phyloP scores from a whole-genome alignment of 2,329 filamentous ascomycete genomes.

The Penicillium sp. region DNA sequence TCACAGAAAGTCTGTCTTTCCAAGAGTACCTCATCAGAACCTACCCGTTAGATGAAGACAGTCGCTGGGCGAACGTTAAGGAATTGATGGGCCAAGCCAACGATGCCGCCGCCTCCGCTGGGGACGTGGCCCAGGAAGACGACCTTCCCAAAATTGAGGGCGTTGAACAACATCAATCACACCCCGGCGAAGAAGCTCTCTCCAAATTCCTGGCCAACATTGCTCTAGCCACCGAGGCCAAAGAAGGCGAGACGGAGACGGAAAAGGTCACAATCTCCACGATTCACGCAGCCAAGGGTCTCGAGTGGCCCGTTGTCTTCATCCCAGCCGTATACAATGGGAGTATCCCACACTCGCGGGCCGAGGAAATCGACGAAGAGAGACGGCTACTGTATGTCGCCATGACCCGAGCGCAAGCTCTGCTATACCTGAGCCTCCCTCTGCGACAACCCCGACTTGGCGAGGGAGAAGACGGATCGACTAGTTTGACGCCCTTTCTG shows the following conservation, averaged over 20 bases:
- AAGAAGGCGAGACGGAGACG: slow-evolving; percentile 49
- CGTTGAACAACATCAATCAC: slow-evolving; percentile 56
- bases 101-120: slow-evolving; percentile 57
- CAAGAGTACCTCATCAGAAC: slow-evolving; percentile 67
- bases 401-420: slow-evolving; percentile 85
- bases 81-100: slow-evolving; percentile 77
- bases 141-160: slow-evolving; percentile 64
- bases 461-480: slow-evolving; percentile 50
- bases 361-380: slow-evolving; percentile 84
- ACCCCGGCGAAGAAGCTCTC: slow-evolving; percentile 58
- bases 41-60: slow-evolving; percentile 69
- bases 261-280: slow-evolving; percentile 82
- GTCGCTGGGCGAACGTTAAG: slow-evolving; percentile 81
- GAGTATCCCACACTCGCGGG: slow-evolving; percentile 80
- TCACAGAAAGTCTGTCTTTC: slow-evolving; percentile 64
- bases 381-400: slow-evolving; percentile 86
- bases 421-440: slow-evolving; percentile 82
- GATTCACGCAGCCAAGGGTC: slow-evolving; percentile 90
- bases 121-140: slow-evolving; percentile 53
- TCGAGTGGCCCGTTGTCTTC: slow-evolving; percentile 96
- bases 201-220: slow-evolving; percentile 85
- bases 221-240: slow-evolving; percentile 71
- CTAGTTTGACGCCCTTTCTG: slow-evolving; percentile 69
- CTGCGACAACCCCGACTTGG: slow-evolving; percentile 57
- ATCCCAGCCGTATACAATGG: slow-evolving; percentile 85